phyloP scores from a whole-genome alignment of 352 stramenopile species.

The Pythium dissotocum region DNA sequence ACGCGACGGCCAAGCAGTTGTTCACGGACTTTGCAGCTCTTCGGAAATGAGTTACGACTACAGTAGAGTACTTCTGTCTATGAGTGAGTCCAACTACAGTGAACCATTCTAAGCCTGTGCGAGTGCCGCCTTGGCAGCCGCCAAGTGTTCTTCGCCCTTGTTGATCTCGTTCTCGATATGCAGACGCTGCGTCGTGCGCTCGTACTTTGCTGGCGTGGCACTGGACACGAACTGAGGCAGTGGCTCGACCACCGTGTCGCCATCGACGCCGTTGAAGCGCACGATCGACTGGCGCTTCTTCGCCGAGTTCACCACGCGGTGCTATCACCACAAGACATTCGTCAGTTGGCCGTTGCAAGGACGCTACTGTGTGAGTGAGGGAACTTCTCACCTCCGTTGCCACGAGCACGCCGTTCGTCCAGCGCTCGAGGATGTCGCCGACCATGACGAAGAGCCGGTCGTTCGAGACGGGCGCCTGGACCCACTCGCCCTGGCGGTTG shows the following conservation, averaged over 20 bases:
- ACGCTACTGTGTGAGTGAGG: too few species aligned
- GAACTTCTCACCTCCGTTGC: constrained; percentile 76
- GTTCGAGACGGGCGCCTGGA: constrained; percentile 67
- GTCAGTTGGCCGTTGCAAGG: too few species aligned
- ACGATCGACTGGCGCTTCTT: constrained; percentile 83
- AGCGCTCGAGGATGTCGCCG: constrained; percentile 79
- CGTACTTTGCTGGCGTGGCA: constrained; percentile 54
- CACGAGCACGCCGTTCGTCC: constrained; percentile 73
- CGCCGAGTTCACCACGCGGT: constrained; percentile 75
- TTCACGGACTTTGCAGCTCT: constrained; percentile 73
- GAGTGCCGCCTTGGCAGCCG: constrained; percentile 57
- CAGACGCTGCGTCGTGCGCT: constrained; percentile 37
- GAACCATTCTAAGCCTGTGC: constrained; percentile 23
- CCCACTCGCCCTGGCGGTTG: constrained; percentile 59
- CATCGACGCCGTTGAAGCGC: constrained; percentile 77
- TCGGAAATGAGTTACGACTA: constrained; percentile 59
- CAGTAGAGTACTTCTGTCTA: neutral
- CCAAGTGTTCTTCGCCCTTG: constrained; percentile 68
- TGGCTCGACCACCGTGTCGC: constrained; percentile 68
- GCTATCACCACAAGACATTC: constrained; percentile 32
- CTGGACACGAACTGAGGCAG: constrained; percentile 58
- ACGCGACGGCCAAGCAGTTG: constrained; percentile 55
- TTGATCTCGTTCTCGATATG: constrained; percentile 50
- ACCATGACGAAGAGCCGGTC: constrained; percentile 82
- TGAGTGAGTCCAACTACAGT: neutral